Conservation (phyloP, 2,329 filamentous ascomycete species). For the Cercospora canescens region DNA sequence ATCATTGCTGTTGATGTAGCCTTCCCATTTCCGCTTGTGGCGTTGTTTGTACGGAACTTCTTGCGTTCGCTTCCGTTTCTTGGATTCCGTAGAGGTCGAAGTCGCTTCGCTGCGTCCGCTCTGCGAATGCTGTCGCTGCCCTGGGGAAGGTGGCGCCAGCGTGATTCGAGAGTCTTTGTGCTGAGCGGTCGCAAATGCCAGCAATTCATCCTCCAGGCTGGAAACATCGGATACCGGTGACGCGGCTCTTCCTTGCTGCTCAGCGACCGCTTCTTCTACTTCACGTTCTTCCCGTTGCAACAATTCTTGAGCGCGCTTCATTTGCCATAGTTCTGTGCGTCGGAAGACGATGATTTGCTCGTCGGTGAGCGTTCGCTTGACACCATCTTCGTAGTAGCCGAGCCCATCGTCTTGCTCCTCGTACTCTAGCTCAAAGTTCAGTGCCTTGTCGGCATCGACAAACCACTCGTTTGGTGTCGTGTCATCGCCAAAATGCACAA, state of each 20-base stretch:
- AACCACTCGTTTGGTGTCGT: constrained; percentile 37
- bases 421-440: constrained; percentile 28
- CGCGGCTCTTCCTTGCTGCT: not conserved
- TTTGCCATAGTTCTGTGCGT: constrained; percentile 77
- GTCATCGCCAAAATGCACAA: constrained; percentile 44
- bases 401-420: constrained; percentile 59
- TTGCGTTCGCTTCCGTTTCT: constrained; percentile 12
- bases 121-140: constrained; percentile 17
- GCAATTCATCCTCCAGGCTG: constrained; percentile 29
- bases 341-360: constrained; percentile 89
- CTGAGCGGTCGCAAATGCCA: constrained; percentile 15
- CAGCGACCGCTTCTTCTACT: constrained; percentile 13
- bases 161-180: not conserved
- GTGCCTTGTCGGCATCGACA: constrained; percentile 30
- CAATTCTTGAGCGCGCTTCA: constrained; percentile 54
- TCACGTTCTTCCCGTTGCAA: constrained; percentile 17
- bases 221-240: constrained; percentile 30
- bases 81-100: constrained; percentile 17
- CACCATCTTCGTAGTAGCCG: constrained; percentile 83
- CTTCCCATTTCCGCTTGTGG: constrained; percentile 39
- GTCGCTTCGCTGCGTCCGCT: constrained; percentile 25
- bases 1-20: constrained; percentile 38
- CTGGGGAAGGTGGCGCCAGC: not conserved
- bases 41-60: constrained; percentile 35
- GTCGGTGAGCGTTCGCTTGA: constrained; percentile 86